phyloP scores from a whole-genome alignment of 768 basidiomycete genomes.

The Lepiota venenata region DNA sequence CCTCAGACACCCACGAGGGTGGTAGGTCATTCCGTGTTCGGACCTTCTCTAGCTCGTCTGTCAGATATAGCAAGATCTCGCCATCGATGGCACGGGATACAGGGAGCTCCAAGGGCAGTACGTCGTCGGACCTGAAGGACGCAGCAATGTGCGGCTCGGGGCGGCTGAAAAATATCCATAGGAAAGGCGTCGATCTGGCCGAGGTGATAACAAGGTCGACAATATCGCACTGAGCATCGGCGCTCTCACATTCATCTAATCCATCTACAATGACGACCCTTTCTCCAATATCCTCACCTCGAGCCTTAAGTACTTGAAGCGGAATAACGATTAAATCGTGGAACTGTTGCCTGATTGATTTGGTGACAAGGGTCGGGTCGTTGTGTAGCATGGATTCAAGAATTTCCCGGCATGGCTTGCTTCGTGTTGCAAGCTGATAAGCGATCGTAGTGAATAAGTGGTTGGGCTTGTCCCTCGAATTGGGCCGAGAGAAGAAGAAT shows the following conservation, averaged over 20 bases:
- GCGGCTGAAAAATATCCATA: constrained; percentile 1
- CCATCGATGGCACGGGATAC: not conserved
- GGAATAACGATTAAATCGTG: not conserved
- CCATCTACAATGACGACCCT: not conserved
- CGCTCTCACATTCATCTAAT: not conserved
- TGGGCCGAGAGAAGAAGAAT: constrained; percentile 9
- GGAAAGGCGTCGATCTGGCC: not conserved
- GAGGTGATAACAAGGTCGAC: not conserved
- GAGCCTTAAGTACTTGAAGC: not conserved
- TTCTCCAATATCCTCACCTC: not conserved
- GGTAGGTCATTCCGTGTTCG: not conserved
- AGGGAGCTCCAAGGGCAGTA: not conserved
- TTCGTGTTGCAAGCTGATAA: not conserved
- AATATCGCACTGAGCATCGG: not conserved
- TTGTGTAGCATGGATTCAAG: not conserved
- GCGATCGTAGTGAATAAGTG: not conserved
- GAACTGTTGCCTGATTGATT: not conserved
- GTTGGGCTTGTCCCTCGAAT: not conserved
- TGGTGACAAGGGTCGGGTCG: not conserved
- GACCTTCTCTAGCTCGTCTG: not conserved
- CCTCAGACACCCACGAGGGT: not conserved
- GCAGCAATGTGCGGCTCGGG: not conserved
- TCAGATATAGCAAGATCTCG: not conserved
- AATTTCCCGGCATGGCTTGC: not conserved
- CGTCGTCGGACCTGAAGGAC: not conserved